A percentile compares a stretch with the other conserved stretches of the same genome.
Evolutionary conservation across 495 filamentous ascomycete genomes (phyloP).

Genomic region (Penicillium antarcticum): DNA sequence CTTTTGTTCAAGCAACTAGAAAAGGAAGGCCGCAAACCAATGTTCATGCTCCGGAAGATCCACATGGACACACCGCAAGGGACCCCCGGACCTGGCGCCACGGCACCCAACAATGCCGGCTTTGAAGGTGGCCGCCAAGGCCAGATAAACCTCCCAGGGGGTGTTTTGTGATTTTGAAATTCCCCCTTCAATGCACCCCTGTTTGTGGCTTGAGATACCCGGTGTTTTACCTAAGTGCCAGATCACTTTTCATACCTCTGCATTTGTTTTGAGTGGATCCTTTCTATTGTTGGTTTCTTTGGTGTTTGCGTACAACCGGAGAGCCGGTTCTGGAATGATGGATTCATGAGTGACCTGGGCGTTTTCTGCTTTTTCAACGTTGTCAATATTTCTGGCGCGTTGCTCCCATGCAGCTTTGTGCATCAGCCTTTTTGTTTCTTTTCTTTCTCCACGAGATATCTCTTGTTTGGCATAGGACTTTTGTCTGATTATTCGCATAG

Average conservation of each 20-base stretch:
- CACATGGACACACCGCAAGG: slow-evolving; percentile 28
- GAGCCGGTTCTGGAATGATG: neutral
- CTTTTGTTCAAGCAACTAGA: slow-evolving; percentile 97
- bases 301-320: slow-evolving; percentile 4
- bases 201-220: slow-evolving; percentile 34
- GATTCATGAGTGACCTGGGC: slow-evolving; percentile 7
- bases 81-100: slow-evolving; percentile 13
- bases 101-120: slow-evolving; percentile 40
- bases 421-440: slow-evolving; percentile 17
- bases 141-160: slow-evolving; percentile 44
- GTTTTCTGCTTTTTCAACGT: slow-evolving; percentile 1
- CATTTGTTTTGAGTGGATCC: slow-evolving; percentile 9
- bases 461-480: slow-evolving; percentile 1
- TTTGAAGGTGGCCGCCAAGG: slow-evolving; percentile 38
- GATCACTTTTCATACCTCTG: slow-evolving; percentile 20
- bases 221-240: slow-evolving; percentile 8
- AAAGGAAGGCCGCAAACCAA: slow-evolving; percentile 93
- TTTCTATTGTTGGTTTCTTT: neutral
- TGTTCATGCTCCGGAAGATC: slow-evolving; percentile 91
- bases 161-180: slow-evolving; percentile 34
- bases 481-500: neutral
- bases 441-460: slow-evolving; percentile 8
- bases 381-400: slow-evolving; percentile 2
- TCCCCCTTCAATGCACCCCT: slow-evolving; percentile 10
- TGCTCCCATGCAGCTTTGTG: slow-evolving; percentile 10